Evolutionary conservation across 371 early-diverging fungal genomes (phyloP), one percentile per base, ranked within the genome.

Genomic region (Apophysomyces sp.): DNA sequence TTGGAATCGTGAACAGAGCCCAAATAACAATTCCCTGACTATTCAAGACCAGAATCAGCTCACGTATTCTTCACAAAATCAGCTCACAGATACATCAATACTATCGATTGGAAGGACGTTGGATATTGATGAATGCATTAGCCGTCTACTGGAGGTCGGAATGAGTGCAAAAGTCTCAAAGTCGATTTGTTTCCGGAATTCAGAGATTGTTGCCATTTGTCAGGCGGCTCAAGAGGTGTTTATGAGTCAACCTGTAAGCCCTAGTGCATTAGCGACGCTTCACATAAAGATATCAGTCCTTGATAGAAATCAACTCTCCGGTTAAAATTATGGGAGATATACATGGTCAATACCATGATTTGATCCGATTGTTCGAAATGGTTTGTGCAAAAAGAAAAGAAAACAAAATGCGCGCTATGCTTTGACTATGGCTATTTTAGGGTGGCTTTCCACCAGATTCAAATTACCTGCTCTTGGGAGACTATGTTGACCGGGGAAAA

Each of bases 401-500:
- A 21, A n/a, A 4, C 52, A 13, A n/a, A 31, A 13, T 36, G 16
- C 30, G 27, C n/a, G n/a, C n/a, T n/a, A n/a, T 56, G 9, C 1
- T 40, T 31, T 21, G 32, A 16, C 9, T 18, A 31, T 7, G 41
- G 49, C 12, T 9, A 15, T 7, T 15, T n/a, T 41, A 73, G 73
- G 91, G 89, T 77, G 98, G 91, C 26, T 94, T 86, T 82, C 98
- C 89, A 62, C 97, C 89, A 8, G 83, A 78, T 41, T 84, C 89
- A 74, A 95, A 92, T 84, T 97, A 92, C 69, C 75, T 98, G 58
- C 96, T 98, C 69, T 71, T 98, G 55, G 96, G 97, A 4, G 99
- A 98, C 72, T 98, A 98, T 77, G 98, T 98, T 4, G 96, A 98
- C 76, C 89, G 98, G 52, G 98, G 98, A 31, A 94, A 94, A 73